Evolutionary conservation across 345 rosid genomes (phyloP), one percentile per base, ranked within the genome.

Genomic region (Salix arbutifolia): DNA sequence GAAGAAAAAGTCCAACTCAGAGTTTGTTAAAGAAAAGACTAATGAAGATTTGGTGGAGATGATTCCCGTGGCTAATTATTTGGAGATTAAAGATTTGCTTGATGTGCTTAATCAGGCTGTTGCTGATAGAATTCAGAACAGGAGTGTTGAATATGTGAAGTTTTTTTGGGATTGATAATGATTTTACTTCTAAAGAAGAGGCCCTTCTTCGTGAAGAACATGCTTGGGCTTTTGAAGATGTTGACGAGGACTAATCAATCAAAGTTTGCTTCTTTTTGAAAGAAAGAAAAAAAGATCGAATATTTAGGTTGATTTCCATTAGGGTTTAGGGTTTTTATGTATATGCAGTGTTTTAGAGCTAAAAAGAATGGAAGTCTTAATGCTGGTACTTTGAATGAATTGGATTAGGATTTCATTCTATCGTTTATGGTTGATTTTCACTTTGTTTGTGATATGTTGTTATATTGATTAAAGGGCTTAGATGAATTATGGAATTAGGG

Each of bases 131-230:
- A 86, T 88, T 37, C 28, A 77, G 76, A 83, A 84, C 53, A 83
- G 67, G 88, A 84, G 86, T 21, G 88, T 86, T 16, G 82, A 81
- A 80, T 78, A 48, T 18, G 88, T 74, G 89, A 76, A n/a, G 12
- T 3, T 84, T 84, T 21, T 84, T 86, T 6, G 88, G 83, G 25
- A 65, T 86, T 21, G 87, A 84, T 40, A 74, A 42, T 16, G 89
- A 84, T 67, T 84, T 58, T 25, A 80, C 87, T 6, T 72, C 77
- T 6, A 83, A 78, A 72, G 90, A 87, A 70, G 88, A 85, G 77
- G 82, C 66, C 1, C 26, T 1, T 33, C 23, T 79, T 19, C 75
- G 75, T 23, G 10, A 44, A 11, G 79, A 86, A 35, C 3, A 80
- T 67, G 62, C 58, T 2, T 84, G 88, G 87, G 87, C 86, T 18